Base-by-base conservation (phyloP, 805 yeast genomes). In the Candida caryicola region DNA sequence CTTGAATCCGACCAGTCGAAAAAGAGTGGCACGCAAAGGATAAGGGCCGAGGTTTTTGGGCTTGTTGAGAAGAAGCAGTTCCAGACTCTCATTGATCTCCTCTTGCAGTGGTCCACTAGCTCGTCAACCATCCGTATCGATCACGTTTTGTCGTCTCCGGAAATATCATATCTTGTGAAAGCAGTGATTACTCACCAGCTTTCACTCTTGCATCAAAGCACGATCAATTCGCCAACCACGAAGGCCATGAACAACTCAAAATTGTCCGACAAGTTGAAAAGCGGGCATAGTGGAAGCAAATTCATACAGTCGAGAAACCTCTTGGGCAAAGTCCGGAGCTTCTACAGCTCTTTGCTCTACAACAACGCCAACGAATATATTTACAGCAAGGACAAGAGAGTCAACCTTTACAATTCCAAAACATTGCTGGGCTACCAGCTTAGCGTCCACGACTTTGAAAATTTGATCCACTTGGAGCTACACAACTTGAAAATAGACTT, bases 401-500 rank as follows among this genome's bases (percentile, higher is more conserved):
- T 32, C 1, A 39, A 46, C 35, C 37, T 57, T 17, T 49, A 56
- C 38, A 37, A 34, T 10, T 44, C 51, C 5, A 30, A 33, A 9
- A 17, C 39, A 4, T 33, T 44, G 14, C 40, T 45, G 2, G 54
- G 49, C 1, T 49, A 49, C 33, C 37, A 35, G 23, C 42, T 64
- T 19, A 36, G 44, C 2, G 41, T 50, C 2, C 38, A 40, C 3
- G 74, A 69, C 49, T 66, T 55, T 44, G 73, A 69, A 42, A 69
- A 65, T 47, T 51, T 69, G 42, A 58, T 68, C 14, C 15, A 35
- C 30, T 49, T 68, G 36, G 74, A 69, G 44, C 47, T 59, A 35
- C 43, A 49, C 37, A 67, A 64, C 48, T 44, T 41, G n/a, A 68
- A 66, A 40, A 42, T 61, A 27, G 74, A 69, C 48, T 55, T 68